A percentile compares a stretch with the other conserved stretches of the same genome.
These are phyloP conservation scores for Epichloe festucae DNA, from an alignment of 2,329 filamentous ascomycete species.

Conservation along the genomic window DNA sequence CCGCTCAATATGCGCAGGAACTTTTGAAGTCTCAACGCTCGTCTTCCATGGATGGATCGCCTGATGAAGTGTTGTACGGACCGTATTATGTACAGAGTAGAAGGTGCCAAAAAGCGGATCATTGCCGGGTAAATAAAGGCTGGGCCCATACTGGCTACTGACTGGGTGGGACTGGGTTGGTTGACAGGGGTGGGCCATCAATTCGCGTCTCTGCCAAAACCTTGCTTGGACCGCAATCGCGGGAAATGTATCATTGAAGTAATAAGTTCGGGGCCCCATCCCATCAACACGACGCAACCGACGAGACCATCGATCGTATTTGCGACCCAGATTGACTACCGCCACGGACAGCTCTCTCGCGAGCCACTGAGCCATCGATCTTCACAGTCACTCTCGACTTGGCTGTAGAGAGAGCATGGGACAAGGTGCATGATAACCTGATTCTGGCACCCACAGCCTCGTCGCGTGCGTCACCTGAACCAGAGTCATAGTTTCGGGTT, in stretches of 20 bases:
- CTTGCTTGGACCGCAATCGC: conserved; percentile 1
- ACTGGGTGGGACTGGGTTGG: not conserved
- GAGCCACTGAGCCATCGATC: not conserved
- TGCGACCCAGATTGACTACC: not conserved
- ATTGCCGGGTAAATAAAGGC: conserved; percentile 3
- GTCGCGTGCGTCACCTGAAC: not conserved
- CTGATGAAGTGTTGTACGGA: not conserved
- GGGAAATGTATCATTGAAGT: not conserved
- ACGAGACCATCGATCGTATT: not conserved
- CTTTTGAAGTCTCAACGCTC: not conserved
- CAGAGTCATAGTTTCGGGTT: not conserved
- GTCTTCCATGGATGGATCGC: not conserved
- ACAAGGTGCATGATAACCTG: conserved; percentile 2
- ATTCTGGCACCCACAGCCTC: not conserved
- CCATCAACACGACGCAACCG: not conserved
- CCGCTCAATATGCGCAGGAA: not conserved
- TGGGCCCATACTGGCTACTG: not conserved
- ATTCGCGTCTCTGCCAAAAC: conserved; percentile 6
- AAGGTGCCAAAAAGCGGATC: not conserved
- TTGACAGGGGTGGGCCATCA: conserved; percentile 2
- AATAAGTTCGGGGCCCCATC: not conserved
- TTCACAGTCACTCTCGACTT: not conserved
- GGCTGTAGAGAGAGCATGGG: conserved; percentile 1
- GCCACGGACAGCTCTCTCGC: not conserved
- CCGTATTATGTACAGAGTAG: not conserved